Base-by-base conservation (phyloP, 2,329 filamentous ascomycete genomes). In the Furcasterigmium sp. region DNA sequence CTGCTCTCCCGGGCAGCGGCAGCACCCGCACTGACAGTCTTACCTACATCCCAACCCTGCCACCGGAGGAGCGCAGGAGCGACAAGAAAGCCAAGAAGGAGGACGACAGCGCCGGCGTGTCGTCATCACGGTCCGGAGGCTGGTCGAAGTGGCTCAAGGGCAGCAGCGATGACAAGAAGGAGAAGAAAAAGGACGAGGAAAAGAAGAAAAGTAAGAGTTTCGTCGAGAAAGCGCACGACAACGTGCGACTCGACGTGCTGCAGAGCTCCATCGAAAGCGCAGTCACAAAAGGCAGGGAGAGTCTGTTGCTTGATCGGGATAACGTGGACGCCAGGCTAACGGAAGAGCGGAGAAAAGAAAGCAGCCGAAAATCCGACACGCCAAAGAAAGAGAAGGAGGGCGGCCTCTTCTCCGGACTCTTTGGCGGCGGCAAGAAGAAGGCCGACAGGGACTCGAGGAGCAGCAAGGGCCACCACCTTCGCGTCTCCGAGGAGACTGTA, bases 371-470 rank as follows among this genome's bases (percentile, higher is more conserved):
- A 59, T 77, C 81, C 5, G 85, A 85, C 25, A 29, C 39, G 9
- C 75, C 82, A 17, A 95, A 91, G 67, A 95, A 91, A 61, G 91
- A 96, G 52, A 95, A 94, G 58, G 89, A 95, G 48, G 84, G 90
- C 8, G 82, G 87, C 7, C 75, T 97, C n/a, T 91, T 98, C 53
- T 91, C 90, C 0, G 93, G 90, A 1, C 82, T 98, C 43, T 97
- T 98, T 57, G 88, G 90, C 14, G 87, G 89, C 34, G 79, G 85
- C 47, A 94, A 94, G 70, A 95, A 91, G 70, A 95, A 89, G 64
- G 74, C 79, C 44, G 86, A 91, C 45, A 83, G 82, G 52, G 88
- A 95, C 43, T 76, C 77, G 26, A 73, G 75, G 45, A 76, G 82
- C 53, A 91, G 88, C 67, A 94, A 91, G 64, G 76, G 73, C 26